Evolutionary conservation across 495 filamentous ascomycete species (phyloP).

Genomic region (Trichoderma parareesei): DNA sequence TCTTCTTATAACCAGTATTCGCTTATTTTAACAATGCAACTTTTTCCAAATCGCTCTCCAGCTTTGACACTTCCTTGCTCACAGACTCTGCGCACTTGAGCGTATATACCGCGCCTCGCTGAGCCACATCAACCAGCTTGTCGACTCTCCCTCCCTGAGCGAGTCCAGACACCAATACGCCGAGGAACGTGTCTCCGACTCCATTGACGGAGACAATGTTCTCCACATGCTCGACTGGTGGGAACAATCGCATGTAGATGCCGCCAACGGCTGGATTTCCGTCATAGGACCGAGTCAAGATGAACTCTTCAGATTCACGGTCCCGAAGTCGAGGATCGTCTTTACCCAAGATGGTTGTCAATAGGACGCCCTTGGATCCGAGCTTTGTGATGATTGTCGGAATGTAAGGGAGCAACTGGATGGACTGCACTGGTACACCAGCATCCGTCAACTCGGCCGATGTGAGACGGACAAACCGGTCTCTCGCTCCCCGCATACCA

Average conservation of each 20-base stretch:
- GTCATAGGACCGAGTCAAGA: constrained; percentile 50
- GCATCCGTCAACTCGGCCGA: constrained; percentile 56
- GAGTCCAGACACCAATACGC: constrained; percentile 64
- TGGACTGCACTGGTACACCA: constrained; percentile 71
- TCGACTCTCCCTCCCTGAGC: constrained; percentile 41
- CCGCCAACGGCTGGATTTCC: constrained; percentile 57
- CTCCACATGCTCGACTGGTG: constrained; percentile 54
- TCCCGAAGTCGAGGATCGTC: constrained; percentile 56
- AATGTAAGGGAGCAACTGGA: constrained; percentile 81
- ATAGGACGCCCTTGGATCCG: constrained; percentile 67
- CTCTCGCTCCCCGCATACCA: constrained; percentile 53
- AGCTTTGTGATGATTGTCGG: constrained; percentile 79
- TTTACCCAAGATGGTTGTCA: constrained; percentile 59
- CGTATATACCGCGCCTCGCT: constrained; percentile 69
- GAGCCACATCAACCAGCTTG: constrained; percentile 49
- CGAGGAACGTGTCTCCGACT: constrained; percentile 87
- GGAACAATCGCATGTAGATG: constrained; percentile 77
- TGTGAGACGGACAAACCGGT: constrained; percentile 56
- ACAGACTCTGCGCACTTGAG: constrained; percentile 67
- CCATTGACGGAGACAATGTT: constrained; percentile 87
- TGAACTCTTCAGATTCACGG: constrained; percentile 53
- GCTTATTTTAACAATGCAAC: constrained; percentile 14
- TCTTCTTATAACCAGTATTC: not conserved
- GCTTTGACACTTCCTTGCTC: constrained; percentile 35
- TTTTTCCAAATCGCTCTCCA: constrained; percentile 27